These are phyloP conservation scores for Lanmaoa pseudosensibilis DNA, from an alignment of 768 basidiomycete genomes.

Conservation along the genomic window DNA sequence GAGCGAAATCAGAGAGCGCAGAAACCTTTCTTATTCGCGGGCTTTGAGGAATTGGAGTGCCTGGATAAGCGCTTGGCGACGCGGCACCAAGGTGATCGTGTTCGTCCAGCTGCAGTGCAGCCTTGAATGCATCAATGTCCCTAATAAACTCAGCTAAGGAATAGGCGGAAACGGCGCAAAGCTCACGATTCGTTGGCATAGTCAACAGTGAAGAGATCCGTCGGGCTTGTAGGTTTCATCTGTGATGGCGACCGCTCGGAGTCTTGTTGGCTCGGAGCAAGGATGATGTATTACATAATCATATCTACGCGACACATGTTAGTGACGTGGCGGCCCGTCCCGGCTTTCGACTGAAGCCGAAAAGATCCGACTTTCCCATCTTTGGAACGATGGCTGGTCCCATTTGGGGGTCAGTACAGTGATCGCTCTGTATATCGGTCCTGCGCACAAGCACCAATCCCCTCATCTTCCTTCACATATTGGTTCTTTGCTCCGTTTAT, in stretches of 20 bases:
- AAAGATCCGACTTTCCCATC: no score
- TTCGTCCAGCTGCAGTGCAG: constrained; percentile 69
- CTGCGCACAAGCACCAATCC: no score
- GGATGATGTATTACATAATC: constrained; percentile 25
- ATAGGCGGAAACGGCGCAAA: neutral
- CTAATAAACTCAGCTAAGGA: constrained; percentile 32
- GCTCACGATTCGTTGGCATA: constrained; percentile 75
- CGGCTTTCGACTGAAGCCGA: no score
- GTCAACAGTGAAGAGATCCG: constrained; percentile 43
- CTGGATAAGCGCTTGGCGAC: constrained; percentile 25
- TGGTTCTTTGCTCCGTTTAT: no score
- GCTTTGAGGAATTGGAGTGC: constrained; percentile 28
- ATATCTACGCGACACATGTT: neutral
- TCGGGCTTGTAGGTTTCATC: constrained; percentile 13
- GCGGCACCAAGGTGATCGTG: constrained; percentile 20
- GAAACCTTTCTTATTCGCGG: constrained; percentile 75
- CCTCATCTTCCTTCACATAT: no score
- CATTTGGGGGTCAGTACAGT: no score
- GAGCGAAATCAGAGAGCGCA: constrained; percentile 86
- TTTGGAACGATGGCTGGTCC: no score
- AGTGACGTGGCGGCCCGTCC: no score
- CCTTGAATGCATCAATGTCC: constrained; percentile 74
- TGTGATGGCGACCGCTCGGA: neutral
- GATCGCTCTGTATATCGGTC: no score
- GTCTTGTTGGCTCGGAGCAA: neutral